Conservation (phyloP, 176 grass and related monocot species). For the Rhynchospora pubera region DNA sequence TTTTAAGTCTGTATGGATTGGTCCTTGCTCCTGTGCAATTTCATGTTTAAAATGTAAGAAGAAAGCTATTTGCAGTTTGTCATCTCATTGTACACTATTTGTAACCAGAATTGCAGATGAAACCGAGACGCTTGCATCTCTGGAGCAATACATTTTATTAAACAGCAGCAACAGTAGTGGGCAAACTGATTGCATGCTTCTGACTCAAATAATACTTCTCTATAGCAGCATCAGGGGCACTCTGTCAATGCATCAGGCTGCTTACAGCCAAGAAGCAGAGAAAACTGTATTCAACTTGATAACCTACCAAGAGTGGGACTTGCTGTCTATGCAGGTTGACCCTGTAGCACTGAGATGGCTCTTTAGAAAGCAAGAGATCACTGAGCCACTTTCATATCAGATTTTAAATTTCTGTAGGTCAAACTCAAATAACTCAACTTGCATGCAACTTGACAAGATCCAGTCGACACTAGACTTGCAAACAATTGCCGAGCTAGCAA, state of each 20-base stretch:
- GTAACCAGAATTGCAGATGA: constrained; percentile 49
- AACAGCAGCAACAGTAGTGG: constrained; percentile 48
- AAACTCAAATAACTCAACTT: constrained; percentile 35
- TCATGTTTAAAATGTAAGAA: not conserved
- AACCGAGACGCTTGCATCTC: constrained; percentile 70
- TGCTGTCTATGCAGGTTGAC: constrained; percentile 49
- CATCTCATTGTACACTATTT: constrained; percentile 16
- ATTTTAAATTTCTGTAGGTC: constrained; percentile 68
- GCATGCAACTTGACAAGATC: constrained; percentile 27
- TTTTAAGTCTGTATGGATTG: not conserved
- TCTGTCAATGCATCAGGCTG: constrained; percentile 24
- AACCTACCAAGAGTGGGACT: constrained; percentile 53
- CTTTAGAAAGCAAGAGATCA: constrained; percentile 67
- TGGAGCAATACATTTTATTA: constrained; percentile 93
- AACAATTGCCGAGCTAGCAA: constrained; percentile 51
- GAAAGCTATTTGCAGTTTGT: not conserved
- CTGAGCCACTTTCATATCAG: constrained; percentile 42
- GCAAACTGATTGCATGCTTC: constrained; percentile 41
- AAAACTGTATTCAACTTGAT: constrained; percentile 63
- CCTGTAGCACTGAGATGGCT: constrained; percentile 72
- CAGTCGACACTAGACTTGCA: constrained; percentile 55
- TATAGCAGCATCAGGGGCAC: constrained; percentile 72
- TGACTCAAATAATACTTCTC: constrained; percentile 70
- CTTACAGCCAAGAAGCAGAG: constrained; percentile 74
- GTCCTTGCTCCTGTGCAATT: not conserved